These are phyloP conservation scores for Podaxis pistillaris DNA, from an alignment of 768 basidiomycete genomes.

Conservation along the genomic window DNA sequence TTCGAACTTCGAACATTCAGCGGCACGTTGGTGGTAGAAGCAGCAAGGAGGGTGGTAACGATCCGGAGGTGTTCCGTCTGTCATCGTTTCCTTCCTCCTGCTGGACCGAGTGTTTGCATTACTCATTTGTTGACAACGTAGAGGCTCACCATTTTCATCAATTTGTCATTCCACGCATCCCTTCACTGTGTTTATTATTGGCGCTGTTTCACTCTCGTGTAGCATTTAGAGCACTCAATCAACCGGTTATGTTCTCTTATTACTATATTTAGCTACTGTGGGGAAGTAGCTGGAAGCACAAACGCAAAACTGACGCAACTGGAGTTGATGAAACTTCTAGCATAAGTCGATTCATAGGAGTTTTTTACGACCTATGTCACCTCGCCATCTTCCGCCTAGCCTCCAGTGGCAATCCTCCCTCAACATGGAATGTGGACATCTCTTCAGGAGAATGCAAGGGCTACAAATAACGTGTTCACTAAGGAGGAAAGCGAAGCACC, in stretches of 20 bases:
- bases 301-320: neutral
- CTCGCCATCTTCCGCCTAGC: no score
- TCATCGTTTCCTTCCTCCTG: slow-evolving; percentile 3
- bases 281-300: neutral
- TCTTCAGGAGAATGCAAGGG: neutral
- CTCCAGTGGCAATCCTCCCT: no score
- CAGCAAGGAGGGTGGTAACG: neutral
- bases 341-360: no score
- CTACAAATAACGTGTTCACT: neutral
- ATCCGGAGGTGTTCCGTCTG: slow-evolving; percentile 3
- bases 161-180: neutral
- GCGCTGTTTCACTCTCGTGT: neutral
- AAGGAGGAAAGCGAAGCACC: neutral
- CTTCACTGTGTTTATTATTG: neutral
- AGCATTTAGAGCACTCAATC: neutral
- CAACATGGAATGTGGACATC: no score
- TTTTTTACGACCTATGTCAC: no score
- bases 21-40: neutral
- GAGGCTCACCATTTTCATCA: neutral
- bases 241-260: neutral
- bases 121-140: neutral
- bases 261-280: neutral
- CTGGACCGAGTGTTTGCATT: slow-evolving; percentile 6
- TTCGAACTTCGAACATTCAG: slow-evolving; percentile 8
- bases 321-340: neutral